These are phyloP conservation scores for Beauveria bassiana DNA, from an alignment of 2,329 filamentous ascomycete genomes.

Conservation along the genomic window DNA sequence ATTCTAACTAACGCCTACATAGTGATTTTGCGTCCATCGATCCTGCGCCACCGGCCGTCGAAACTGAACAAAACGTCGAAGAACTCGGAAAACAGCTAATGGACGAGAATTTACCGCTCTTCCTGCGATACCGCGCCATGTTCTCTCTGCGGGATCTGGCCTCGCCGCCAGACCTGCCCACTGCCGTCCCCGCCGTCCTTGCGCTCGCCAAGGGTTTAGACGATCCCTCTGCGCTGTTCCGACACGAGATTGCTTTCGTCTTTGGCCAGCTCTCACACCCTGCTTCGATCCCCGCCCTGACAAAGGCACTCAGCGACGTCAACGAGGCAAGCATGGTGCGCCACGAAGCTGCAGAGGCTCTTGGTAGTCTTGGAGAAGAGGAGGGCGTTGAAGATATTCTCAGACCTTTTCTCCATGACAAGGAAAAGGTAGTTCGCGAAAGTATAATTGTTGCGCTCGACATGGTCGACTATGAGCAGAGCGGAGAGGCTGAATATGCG, in stretches of 20 bases:
- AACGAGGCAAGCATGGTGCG: conserved; percentile 93
- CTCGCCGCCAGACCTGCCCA: conserved; percentile 84
- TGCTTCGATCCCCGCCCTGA: conserved; percentile 88
- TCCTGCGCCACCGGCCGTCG: conserved; percentile 79
- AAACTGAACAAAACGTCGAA: conserved; percentile 60
- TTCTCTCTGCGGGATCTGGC: conserved; percentile 92
- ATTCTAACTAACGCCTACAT: conserved; percentile 22
- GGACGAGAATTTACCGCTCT: conserved; percentile 71
- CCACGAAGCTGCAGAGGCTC: conserved; percentile 92
- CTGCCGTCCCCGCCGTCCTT: conserved; percentile 77
- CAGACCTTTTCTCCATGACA: conserved; percentile 77
- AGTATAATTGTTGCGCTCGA: conserved; percentile 93
- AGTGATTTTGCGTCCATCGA: conserved; percentile 96
- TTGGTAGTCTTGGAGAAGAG: conserved; percentile 89
- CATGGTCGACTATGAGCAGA: conserved; percentile 96
- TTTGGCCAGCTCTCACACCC: conserved; percentile 95
- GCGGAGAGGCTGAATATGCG: conserved; percentile 82
- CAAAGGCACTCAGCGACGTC: conserved; percentile 66
- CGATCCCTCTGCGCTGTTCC: conserved; percentile 86
- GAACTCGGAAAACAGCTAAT: conserved; percentile 71
- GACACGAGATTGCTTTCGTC: conserved; percentile 96
- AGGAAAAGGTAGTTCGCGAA: conserved; percentile 88
- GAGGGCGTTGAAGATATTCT: conserved; percentile 84
- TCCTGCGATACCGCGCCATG: conserved; percentile 95
- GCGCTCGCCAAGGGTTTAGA: conserved; percentile 78